These are phyloP conservation scores for Luzula sylvatica DNA, from an alignment of 176 grass and related monocot species.

Conservation along the genomic window DNA sequence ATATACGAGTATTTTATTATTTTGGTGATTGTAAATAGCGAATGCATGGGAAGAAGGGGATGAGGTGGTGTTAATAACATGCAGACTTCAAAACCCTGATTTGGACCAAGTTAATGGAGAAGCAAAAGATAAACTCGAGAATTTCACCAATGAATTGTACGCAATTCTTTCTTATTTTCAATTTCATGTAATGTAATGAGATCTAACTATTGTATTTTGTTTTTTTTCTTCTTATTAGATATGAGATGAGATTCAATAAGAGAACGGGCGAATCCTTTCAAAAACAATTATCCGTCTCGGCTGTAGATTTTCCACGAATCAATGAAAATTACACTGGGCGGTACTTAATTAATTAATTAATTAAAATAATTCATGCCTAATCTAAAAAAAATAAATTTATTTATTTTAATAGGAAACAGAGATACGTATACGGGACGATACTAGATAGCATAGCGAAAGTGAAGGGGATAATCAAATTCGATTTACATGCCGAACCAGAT, in stretches of 20 bases:
- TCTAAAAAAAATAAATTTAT: too few relatives aligned
- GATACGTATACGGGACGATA: constrained; percentile 57
- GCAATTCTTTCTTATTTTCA: background rate
- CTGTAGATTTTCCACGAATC: constrained; percentile 89
- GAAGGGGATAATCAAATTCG: constrained; percentile 73
- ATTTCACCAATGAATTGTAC: constrained; percentile 79
- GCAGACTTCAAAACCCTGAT: constrained; percentile 66
- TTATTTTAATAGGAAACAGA: constrained; percentile 47
- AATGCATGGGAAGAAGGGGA: constrained; percentile 98
- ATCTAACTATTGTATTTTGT: background rate
- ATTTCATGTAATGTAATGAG: constrained; percentile 12
- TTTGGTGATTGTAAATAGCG: constrained; percentile 31
- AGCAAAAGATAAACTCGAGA: constrained; percentile 49
- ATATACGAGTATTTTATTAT: background rate
- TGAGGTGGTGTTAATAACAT: constrained; percentile 74
- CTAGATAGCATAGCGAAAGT: constrained; percentile 61
- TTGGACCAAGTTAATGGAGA: constrained; percentile 63
- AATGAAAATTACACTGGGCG: constrained; percentile 83
- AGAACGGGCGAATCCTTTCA: constrained; percentile 70
- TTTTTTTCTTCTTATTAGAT: constrained; percentile 32
- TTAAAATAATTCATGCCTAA: too few relatives aligned
- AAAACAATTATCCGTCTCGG: constrained; percentile 68
- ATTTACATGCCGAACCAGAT: constrained; percentile 51
- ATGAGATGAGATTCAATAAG: constrained; percentile 96
- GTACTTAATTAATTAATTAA: too few relatives aligned